Base-by-base conservation (phyloP, 306 rosid genomes). In the Quercus dentata region DNA sequence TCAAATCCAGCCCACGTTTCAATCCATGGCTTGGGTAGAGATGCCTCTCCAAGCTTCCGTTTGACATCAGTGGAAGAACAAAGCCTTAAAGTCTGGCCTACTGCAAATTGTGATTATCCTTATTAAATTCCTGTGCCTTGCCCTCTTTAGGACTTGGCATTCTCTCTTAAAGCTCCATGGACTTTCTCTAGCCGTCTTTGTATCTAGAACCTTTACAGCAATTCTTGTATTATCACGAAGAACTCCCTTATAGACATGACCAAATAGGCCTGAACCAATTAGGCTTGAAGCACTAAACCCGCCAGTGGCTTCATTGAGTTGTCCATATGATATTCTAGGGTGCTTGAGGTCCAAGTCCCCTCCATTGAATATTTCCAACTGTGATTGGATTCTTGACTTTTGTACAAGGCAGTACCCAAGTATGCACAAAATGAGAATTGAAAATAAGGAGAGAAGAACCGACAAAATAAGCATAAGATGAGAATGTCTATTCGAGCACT, bases 41-140 rank as follows among this genome's bases (percentile, higher is more conserved):
- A 74, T 90, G 94, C 76, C 82, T 90, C 82, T 95, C 99, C 58
- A 95, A 86, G 87, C 96, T 95, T 56, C 98, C 97, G 72, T 95
- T 92, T 17, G 90, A 68, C 98, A 95, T 91, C 69, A 95, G 67
- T 58, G 99, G 99, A 73, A 95, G 97, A 85, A 95, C 96, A 64
- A 92, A 41, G 99, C 99, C 85, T 92, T 95, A 64, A 95, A 91
- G 63, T 88, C 90, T 49, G 92, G 90, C 79, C 86, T 84, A 27
- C 92, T 88, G 74, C 99, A 95, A 18, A 85, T 84, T 33, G 96
- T 92, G 80, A 95, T 89, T 73, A 95, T 92, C 88, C 87, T 91
- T 46, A 95, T 92, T 70, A 95, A 81, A 85, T 92, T 95, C 68
- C 97, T 83, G 80, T 95, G 99, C 68, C 91, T 90, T 12, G 91